Base-by-base conservation (phyloP, 106 monocot genomes). In the Ottelia alismoides region DNA sequence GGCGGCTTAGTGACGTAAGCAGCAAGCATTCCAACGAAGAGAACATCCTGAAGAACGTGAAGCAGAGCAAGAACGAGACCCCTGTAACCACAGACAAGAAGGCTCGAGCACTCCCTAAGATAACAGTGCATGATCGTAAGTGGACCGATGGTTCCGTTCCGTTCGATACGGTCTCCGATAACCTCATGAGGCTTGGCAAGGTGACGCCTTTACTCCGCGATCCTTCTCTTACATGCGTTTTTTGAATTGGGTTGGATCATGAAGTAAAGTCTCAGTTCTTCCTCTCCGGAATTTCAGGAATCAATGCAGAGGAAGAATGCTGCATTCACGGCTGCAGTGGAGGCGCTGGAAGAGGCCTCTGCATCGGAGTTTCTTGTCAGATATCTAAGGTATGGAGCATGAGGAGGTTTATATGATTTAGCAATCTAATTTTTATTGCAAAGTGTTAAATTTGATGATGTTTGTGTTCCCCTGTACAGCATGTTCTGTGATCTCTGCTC, bases 61-160 rank as follows among this genome's bases (percentile, higher is more conserved):
- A 66, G 44, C 59, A 60, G 25, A 73, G 44, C 54, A 43, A 7
- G 40, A 43, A 43, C 40, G 40, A 43, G 16, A 43, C 6, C 16
- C 40, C n/a, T 7, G 10, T 16, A 43, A 6, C n/a, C 0, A 16
- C 59, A 27, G 81, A 88, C 57, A 83, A 69, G 27, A 29, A 25
- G 11, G 63, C 40, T 22, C 18, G 3, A 16, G 32, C 22, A 27
- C 1, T 32, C 17, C 58, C 82, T n/a, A 86, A 73, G 48, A 65
- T 86, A 32, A 63, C 53, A 1, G 51, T 98, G 55, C 77, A 99
- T 55, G 90, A 99, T 6, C 50, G 58, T 1, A 99, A 90, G 29
- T 99, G 98, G 90, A 90, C 83, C 0, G 83, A 99, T 60, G 98
- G 98, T 1, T 90, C 77, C 66, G 62, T 90, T 22, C 65, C 80